Conservation (phyloP, 2,329 filamentous ascomycete genomes). For the Bimuria novae-zelandiae region DNA sequence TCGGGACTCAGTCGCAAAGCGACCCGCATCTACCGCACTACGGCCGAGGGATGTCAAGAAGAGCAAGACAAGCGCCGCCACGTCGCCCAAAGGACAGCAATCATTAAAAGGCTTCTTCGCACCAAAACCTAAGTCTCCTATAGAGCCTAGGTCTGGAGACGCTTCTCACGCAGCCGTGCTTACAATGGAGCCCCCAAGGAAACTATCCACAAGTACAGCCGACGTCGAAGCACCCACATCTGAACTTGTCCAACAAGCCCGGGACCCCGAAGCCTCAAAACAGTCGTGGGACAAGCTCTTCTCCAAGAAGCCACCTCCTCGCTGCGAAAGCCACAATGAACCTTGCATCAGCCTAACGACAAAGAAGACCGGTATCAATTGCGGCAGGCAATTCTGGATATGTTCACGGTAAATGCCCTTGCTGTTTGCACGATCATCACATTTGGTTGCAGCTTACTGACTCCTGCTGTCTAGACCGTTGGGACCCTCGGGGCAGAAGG, state of each 20-base stretch:
- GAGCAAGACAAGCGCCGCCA: conserved; percentile 50
- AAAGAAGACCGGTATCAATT: conserved; percentile 88
- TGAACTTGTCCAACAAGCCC: conserved; percentile 14
- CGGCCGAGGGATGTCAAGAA: conserved; percentile 50
- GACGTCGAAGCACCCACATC: not conserved
- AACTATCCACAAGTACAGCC: not conserved
- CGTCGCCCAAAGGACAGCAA: conserved; percentile 56
- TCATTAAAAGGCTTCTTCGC: conserved; percentile 81
- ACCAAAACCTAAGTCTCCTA: conserved; percentile 13
- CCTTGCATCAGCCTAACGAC: conserved; percentile 82
- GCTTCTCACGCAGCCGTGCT: conserved; percentile 5
- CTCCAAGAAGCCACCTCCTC: conserved; percentile 72
- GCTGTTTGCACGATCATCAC: not conserved
- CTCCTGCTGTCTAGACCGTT: conserved; percentile 62
- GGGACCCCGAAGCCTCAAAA: conserved; percentile 56
- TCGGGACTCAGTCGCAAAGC: conserved; percentile 38
- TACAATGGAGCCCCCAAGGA: not conserved
- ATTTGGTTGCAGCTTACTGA: conserved; percentile 8
- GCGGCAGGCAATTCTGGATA: conserved; percentile 69
- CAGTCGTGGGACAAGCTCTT: conserved; percentile 88
- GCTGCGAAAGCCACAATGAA: conserved; percentile 82
- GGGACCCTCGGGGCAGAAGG: conserved; percentile 83
- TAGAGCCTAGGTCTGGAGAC: not conserved
- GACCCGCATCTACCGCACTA: conserved; percentile 25
- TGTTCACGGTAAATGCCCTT: conserved; percentile 61